Percentiles rank a stretch among this genome's conserved stretches.
phyloP scores from a whole-genome alignment of 208 protist species.

The Histomonas meleagridis region DNA sequence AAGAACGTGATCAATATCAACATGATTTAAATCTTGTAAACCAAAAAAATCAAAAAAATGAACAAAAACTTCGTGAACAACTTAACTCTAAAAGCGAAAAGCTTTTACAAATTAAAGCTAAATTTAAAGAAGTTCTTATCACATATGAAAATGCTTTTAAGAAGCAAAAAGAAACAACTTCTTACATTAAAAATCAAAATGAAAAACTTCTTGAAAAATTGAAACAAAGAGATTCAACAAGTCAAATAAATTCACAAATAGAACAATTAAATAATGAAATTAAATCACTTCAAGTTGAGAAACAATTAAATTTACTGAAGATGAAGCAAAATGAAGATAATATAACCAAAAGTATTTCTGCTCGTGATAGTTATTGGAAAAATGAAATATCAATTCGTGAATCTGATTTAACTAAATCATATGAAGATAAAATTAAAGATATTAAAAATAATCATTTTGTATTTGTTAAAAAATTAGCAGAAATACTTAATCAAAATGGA shows the following conservation, averaged over 20 bases:
- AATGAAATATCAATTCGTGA: background rate
- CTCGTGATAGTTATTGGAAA: background rate
- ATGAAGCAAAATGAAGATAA: background rate
- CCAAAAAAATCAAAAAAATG: background rate
- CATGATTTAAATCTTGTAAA: background rate
- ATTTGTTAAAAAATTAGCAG: background rate
- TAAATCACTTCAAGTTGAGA: background rate
- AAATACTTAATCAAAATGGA: background rate
- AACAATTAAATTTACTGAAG: background rate
- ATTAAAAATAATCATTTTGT: background rate
- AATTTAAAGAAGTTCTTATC: background rate
- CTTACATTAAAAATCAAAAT: background rate
- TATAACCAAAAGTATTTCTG: too few relatives aligned
- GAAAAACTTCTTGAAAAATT: background rate
- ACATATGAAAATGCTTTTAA: conserved; percentile 1
- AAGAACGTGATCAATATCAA: background rate
- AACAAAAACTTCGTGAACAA: background rate
- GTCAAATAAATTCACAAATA: background rate
- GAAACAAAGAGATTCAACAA: background rate
- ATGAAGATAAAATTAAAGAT: background rate
- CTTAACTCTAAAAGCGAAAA: background rate
- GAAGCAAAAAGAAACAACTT: conserved; percentile 6
- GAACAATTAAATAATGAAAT: background rate
- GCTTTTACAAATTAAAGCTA: background rate
- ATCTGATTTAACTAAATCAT: too few relatives aligned